Conservation (phyloP, 1,284 basidiomycete species). For the Phellopilus nigrolimitatus region DNA sequence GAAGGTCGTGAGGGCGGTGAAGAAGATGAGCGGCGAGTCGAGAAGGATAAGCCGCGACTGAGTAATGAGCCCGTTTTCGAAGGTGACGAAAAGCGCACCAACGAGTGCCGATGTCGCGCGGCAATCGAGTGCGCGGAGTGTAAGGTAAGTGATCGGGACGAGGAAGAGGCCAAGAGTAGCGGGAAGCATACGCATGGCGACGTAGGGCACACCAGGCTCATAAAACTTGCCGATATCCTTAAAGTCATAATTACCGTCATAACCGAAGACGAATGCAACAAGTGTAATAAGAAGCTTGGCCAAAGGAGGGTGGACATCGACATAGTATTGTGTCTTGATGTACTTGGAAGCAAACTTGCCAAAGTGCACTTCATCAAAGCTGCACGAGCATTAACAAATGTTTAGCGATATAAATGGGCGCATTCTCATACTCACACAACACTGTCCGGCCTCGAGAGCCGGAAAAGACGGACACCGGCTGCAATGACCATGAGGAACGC, state of each 20-base stretch:
- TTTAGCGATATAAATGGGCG: background rate
- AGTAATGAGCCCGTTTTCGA: conserved; percentile 94
- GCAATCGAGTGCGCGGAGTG: conserved; percentile 87
- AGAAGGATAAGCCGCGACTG: conserved; percentile 97
- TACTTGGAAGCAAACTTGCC: conserved; percentile 92
- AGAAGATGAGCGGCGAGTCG: conserved; percentile 96
- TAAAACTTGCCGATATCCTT: conserved; percentile 96
- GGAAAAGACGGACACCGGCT: conserved; percentile 69
- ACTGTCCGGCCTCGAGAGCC: conserved; percentile 76
- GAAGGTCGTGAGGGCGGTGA: conserved; percentile 87
- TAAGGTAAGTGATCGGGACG: conserved; percentile 90
- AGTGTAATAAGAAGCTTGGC: conserved; percentile 95
- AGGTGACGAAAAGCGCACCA: conserved; percentile 86
- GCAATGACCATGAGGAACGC: conserved; percentile 63
- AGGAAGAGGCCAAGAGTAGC: conserved; percentile 87
- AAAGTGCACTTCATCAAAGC: conserved; percentile 97
- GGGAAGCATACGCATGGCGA: conserved; percentile 93
- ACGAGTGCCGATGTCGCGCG: conserved; percentile 87
- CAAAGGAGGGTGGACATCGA: conserved; percentile 97
- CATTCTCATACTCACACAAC: conserved; percentile 71
- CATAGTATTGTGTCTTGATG: conserved; percentile 86
- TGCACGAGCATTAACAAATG: conserved; percentile 30
- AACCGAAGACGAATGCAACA: conserved; percentile 86
- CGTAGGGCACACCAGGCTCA: conserved; percentile 79
- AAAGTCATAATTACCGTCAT: conserved; percentile 93